Percentiles rank a stretch among this genome's conserved stretches.
Conservation (phyloP, 331 rosid genomes). For the Acacia concinna region DNA sequence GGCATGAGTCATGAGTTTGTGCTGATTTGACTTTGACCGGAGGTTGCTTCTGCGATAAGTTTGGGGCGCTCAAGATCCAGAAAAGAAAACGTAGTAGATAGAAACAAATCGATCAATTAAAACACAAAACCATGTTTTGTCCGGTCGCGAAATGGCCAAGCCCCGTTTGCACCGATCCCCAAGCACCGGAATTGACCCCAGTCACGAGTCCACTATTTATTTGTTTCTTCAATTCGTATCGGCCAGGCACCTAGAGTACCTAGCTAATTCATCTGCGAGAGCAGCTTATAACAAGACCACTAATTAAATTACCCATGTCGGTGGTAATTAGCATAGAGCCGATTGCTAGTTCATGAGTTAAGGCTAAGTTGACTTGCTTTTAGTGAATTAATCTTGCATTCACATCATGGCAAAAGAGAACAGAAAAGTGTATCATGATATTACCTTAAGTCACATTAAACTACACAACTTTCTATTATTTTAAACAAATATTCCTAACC, state of each 20-base stretch:
- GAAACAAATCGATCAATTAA: neutral
- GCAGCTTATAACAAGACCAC: neutral
- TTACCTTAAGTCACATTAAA: neutral
- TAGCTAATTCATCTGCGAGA: neutral
- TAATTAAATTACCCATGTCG: neutral
- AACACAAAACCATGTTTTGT: slow-evolving; percentile 29
- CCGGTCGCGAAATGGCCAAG: slow-evolving; percentile 44
- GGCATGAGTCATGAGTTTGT: slow-evolving; percentile 24
- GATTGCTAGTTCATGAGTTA: neutral
- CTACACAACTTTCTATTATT: neutral
- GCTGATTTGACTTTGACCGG: slow-evolving; percentile 41
- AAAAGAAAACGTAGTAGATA: slow-evolving; percentile 2
- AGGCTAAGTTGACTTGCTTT: neutral
- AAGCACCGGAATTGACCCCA: slow-evolving; percentile 43
- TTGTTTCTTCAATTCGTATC: neutral
- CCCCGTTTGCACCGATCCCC: slow-evolving; percentile 31
- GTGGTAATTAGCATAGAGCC: neutral
- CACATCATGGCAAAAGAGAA: neutral
- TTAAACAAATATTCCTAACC: neutral
- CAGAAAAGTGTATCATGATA: neutral
- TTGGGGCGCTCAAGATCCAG: slow-evolving; percentile 45
- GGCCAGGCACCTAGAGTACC: neutral
- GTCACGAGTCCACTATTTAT: slow-evolving; percentile 38
- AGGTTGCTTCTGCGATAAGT: slow-evolving; percentile 53
- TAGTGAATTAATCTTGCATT: neutral